Evolutionary conservation across 495 filamentous ascomycete species (phyloP), one percentile per base, ranked within the genome.

Genomic region (Chlorociboria aeruginascens): DNA sequence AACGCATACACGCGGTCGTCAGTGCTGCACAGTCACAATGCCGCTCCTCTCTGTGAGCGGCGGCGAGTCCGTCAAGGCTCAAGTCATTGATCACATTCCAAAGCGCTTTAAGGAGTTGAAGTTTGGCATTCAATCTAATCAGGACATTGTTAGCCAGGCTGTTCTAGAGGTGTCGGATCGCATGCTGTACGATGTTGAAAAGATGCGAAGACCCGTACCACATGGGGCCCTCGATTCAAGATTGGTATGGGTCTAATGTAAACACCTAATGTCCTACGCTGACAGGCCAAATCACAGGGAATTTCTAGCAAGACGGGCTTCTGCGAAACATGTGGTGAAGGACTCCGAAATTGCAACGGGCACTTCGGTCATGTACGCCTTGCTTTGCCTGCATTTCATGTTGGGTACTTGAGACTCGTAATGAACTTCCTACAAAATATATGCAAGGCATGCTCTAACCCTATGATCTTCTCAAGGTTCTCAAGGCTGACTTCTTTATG

Each of bases 341-440:
- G 73, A 8, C 67, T 96, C 35, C 73, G 85, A 46, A 71, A 79
- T 39, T 98, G 92, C 63, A 89, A 89, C 52, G 92, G 92, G 20
- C 92, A 98, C 65, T 98, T 96, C 52, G 92, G 92, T 35, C 83
- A 95, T 65, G 80, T 97, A 49, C 76, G 82, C 60, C 74, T 98
- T 16, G 86, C 89, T 7, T 72, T 98, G 9, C 92, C 92, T 6
- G 83, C 83, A 28, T 95, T 96, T 56, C 92, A 97, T 59, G 85
- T 97, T 52, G 92, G 92, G 47, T 98, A 95, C 58, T 81, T 97
- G 57, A 89, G 85, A 58, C 83, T 89, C 52, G 86, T 90, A 36
- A 86, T 93, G 49, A 76, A 78, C 13, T 88, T 94, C 38, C 70
- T 97, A 32, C 86, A 95, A 59, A 82, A 87, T 52, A 89, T 98